Conservation (phyloP, 305 asterid genomes). For the Fraxinus sp. region DNA sequence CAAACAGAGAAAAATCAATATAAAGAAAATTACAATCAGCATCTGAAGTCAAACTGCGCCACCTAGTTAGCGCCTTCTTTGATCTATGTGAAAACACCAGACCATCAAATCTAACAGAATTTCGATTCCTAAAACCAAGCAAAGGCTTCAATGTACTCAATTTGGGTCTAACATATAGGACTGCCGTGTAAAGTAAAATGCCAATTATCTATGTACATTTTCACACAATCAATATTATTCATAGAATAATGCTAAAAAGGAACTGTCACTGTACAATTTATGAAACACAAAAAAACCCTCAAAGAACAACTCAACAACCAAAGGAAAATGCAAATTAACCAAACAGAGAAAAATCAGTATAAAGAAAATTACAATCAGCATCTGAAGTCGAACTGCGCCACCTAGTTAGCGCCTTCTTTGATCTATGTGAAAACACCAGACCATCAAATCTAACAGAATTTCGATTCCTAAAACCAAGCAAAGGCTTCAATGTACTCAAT, state of each 20-base stretch:
- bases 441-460: slow-evolving; percentile 41
- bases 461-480: slow-evolving; percentile 32
- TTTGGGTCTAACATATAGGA: slow-evolving; percentile 37
- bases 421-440: slow-evolving; percentile 37
- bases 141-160: slow-evolving; percentile 38
- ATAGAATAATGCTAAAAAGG: background rate
- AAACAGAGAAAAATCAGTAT: background rate
- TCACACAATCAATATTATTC: background rate
- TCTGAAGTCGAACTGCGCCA: slow-evolving; percentile 42
- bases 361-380: slow-evolving; percentile 46
- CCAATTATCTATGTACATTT: no score
- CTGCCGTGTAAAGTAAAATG: no score
- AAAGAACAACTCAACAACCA: background rate
- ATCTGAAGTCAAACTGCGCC: slow-evolving; percentile 40
- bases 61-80: slow-evolving; percentile 33
- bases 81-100: slow-evolving; percentile 41
- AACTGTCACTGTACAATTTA: background rate
- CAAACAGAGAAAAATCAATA: background rate
- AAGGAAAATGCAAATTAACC: slow-evolving; percentile 12
- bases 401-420: slow-evolving; percentile 35
- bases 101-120: slow-evolving; percentile 40
- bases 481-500: slow-evolving; percentile 37
- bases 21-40: slow-evolving; percentile 46
- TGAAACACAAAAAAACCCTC: background rate
- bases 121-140: slow-evolving; percentile 32